phyloP scores from a whole-genome alignment of 208 protist genomes.

The Novymonas esmeraldas region DNA sequence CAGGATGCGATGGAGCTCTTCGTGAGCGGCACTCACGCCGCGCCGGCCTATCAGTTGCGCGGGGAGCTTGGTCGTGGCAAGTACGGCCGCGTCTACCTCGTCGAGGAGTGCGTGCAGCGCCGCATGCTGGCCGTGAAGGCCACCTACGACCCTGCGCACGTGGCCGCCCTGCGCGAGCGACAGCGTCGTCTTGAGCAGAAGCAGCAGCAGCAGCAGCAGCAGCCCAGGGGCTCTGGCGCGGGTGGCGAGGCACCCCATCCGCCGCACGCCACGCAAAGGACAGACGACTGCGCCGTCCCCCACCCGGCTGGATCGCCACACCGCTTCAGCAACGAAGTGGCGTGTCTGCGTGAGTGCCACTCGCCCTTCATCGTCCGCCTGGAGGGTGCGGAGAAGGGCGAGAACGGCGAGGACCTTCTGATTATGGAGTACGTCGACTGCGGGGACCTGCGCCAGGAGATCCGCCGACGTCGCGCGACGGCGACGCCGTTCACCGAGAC shows the following conservation, averaged over 20 bases:
- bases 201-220: slow-evolving; percentile 19
- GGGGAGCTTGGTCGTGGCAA: slow-evolving; percentile 29
- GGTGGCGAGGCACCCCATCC: background rate
- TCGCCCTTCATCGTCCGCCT: slow-evolving; percentile 31
- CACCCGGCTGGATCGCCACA: background rate
- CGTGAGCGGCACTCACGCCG: slow-evolving; percentile 8
- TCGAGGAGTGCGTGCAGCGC: slow-evolving; percentile 28
- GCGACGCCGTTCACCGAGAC: slow-evolving; percentile 43
- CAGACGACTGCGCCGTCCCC: background rate
- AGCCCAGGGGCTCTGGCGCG: slow-evolving; percentile 1
- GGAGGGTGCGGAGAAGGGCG: slow-evolving; percentile 22
- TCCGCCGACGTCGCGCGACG: slow-evolving; percentile 38
- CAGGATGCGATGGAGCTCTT: slow-evolving; percentile 14
- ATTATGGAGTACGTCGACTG: slow-evolving; percentile 77
- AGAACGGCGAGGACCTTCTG: slow-evolving; percentile 52
- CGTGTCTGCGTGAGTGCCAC: slow-evolving; percentile 36
- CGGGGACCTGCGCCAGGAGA: slow-evolving; percentile 66
- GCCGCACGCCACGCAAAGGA: background rate
- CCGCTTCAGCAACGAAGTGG: slow-evolving; percentile 32
- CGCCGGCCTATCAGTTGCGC: slow-evolving; percentile 23
- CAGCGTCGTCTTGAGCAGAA: slow-evolving; percentile 10
- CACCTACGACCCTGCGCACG: slow-evolving; percentile 24
- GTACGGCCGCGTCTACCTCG: slow-evolving; percentile 28
- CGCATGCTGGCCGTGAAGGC: slow-evolving; percentile 32
- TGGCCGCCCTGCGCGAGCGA: slow-evolving; percentile 13